Conservation (phyloP, 305 asterid genomes). For the Withania somnifera region DNA sequence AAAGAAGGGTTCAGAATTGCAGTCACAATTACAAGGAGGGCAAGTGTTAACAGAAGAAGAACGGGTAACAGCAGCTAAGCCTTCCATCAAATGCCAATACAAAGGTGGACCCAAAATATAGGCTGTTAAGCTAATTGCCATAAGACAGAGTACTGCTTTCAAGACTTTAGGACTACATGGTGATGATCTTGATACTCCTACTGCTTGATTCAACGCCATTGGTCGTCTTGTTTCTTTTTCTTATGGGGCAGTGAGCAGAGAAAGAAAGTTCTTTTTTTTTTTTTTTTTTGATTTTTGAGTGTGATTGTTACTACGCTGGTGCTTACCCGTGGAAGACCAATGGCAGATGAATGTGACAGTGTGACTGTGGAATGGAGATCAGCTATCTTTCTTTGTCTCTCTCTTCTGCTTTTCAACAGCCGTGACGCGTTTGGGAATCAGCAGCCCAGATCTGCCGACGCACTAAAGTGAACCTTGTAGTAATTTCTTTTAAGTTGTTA, state of each 20-base stretch:
- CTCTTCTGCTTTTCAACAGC: neutral
- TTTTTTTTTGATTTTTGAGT: neutral
- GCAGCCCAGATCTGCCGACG: neutral
- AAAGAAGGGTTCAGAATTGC: conserved; percentile 37
- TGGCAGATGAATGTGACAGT: neutral
- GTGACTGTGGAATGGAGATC: neutral
- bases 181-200: neutral
- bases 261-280: neutral
- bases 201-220: conserved; percentile 32
- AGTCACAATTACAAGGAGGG: conserved; percentile 43
- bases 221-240: neutral
- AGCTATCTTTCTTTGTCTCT: neutral
- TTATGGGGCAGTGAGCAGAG: neutral
- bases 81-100: conserved; percentile 52
- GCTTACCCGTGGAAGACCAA: neutral
- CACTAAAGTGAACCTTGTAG: neutral
- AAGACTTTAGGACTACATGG: conserved; percentile 18
- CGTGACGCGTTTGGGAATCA: neutral
- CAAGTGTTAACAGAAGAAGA: conserved; percentile 27
- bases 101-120: conserved; percentile 51
- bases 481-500: too few species aligned
- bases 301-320: neutral
- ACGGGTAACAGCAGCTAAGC: conserved; percentile 24
- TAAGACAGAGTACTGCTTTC: conserved; percentile 20
- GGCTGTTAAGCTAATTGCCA: conserved; percentile 36